A percentile compares a stretch with the other conserved stretches of the same genome.
Conservation (phyloP, 208 protist species). For the Crithidia fasciculata region DNA sequence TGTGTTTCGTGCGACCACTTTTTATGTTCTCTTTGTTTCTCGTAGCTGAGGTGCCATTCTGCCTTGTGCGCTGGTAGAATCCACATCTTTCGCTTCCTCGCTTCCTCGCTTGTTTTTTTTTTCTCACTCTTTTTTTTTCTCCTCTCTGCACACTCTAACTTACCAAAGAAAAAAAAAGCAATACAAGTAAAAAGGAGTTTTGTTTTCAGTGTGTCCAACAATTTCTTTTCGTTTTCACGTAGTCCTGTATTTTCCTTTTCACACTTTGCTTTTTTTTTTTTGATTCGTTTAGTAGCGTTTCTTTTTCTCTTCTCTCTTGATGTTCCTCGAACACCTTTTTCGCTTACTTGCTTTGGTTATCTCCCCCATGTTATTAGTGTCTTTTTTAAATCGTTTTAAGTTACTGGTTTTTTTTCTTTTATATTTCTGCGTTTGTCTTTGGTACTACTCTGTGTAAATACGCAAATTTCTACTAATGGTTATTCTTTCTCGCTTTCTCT, state of each 20-base stretch:
- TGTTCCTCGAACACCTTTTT: neutral
- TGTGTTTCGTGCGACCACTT: neutral
- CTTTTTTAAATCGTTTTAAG: neutral
- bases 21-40: neutral
- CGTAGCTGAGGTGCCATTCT: too few species aligned
- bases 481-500: slow-evolving; percentile 6
- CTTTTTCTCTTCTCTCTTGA: neutral
- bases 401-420: slow-evolving; percentile 17
- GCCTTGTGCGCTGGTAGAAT: too few species aligned
- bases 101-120: neutral
- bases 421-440: neutral
- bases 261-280: neutral
- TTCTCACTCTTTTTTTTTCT: slow-evolving; percentile 11
- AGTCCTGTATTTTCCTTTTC: too few species aligned
- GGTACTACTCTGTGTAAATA: neutral
- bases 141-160: too few species aligned
- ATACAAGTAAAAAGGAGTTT: too few species aligned
- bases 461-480: neutral
- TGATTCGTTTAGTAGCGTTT: neutral
- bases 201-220: too few species aligned
- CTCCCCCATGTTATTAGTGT: neutral
- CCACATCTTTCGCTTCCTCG: too few species aligned
- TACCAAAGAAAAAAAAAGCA: too few species aligned
- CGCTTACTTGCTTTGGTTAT: neutral
- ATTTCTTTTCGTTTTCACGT: too few species aligned